Base-by-base conservation (phyloP, 1,284 basidiomycete genomes). In the Ustilago curta region DNA sequence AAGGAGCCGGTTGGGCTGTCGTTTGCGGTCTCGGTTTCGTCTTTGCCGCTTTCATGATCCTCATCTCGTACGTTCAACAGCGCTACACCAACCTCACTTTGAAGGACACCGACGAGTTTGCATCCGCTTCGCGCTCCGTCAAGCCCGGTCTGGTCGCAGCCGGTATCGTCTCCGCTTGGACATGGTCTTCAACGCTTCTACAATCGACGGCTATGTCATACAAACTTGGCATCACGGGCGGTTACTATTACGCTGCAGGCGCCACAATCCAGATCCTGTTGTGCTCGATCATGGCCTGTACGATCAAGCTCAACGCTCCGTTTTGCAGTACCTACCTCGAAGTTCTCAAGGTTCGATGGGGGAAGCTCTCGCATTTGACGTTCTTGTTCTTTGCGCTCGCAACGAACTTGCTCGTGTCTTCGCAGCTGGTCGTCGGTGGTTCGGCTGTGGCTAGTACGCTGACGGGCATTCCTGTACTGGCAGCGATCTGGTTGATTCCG, bases 61-160 rank as follows among this genome's bases (percentile, higher is more conserved):
- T 55, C 47, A 77, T 84, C 32, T 77, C 79, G 1, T 78, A 61
- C 52, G 55, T 83, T 11, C 82, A 83, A 44, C 58, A 81, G 37
- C 69, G 79, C 1, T 83, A 83, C 68, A 82, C 81, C 8, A 50
- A 72, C 35, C 54, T 72, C 47, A 60, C 62, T 5, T 67, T 77
- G 49, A 78, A 75, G 49, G 73, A 70, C 42, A 78, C 81, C 11
- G 83, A 84, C 59, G 83, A 84, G 51, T 84, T 84, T 57, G 70
- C 74, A 18, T 78, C 76, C 5, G 83, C 83, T 0, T 79, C 79
- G 2, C 80, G 80, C 25, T 79, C 76, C 8, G 79, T 86, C 52
- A 94, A 94, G 77, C 93, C 94, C 2, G 94, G 93, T 8, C 87
- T 97, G 44, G 94, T 96, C 64, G 94, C 94, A 0, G 90, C 92